Percentiles rank a stretch among this genome's conserved stretches.
Conservation (phyloP, 495 filamentous ascomycete genomes). For the Parathielavia appendiculata region DNA sequence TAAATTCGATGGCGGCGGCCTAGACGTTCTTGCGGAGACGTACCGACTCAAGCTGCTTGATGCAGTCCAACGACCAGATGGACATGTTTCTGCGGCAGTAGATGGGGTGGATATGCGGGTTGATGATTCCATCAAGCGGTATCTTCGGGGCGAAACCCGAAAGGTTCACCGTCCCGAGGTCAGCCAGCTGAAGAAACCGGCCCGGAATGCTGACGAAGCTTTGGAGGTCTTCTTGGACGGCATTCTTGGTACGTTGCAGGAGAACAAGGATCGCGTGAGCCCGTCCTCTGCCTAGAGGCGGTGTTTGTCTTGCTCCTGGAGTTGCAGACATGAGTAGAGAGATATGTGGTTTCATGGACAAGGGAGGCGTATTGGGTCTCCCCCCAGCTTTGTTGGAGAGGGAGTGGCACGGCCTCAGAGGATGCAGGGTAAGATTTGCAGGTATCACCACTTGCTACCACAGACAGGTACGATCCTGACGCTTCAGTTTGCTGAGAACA, state of each 20-base stretch:
- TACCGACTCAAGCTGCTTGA: conserved; percentile 4
- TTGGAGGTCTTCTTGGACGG: conserved; percentile 11
- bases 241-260: conserved; percentile 5
- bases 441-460: too few species aligned
- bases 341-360: not conserved
- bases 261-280: not conserved
- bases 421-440: too few species aligned
- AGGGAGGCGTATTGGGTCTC: not conserved
- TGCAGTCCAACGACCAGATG: not conserved
- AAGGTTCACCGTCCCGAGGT: not conserved
- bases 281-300: too few species aligned
- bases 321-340: not conserved
- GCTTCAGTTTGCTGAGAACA: too few species aligned
- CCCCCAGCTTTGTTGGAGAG: too few species aligned
- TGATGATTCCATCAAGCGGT: conserved; percentile 14
- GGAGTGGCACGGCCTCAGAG: too few species aligned
- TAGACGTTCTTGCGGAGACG: not conserved
- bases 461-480: too few species aligned
- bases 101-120: conserved; percentile 3
- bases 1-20: not conserved
- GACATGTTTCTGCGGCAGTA: not conserved
- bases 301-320: not conserved
- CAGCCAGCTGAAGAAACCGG: not conserved
- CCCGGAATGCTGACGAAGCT: conserved; percentile 3
- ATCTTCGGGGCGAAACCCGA: not conserved